These are phyloP conservation scores for Mallotus repandus DNA, from an alignment of 441 rosid genomes.

Conservation along the genomic window DNA sequence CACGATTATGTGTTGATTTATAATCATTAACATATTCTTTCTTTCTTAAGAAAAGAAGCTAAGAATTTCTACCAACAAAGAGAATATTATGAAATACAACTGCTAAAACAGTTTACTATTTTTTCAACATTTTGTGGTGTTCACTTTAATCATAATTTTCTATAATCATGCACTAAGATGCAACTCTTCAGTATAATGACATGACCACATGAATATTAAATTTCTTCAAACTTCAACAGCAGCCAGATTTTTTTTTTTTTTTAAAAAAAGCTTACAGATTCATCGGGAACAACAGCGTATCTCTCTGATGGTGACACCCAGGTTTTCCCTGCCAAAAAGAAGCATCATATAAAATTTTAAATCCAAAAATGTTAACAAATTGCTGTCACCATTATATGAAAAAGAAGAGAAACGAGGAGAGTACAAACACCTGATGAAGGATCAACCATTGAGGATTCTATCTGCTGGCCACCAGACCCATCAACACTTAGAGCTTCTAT, in stretches of 20 bases:
- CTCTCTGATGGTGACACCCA: slow-evolving; percentile 89
- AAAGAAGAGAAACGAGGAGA: background rate
- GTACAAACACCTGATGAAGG: slow-evolving; percentile 60
- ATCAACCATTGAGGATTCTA: slow-evolving; percentile 63
- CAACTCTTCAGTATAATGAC: background rate
- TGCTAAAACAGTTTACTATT: too few relatives aligned
- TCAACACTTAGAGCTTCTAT: slow-evolving; percentile 74
- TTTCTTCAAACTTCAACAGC: background rate
- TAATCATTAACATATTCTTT: too few relatives aligned
- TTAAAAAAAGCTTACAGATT: slow-evolving; percentile 52
- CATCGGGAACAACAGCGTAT: slow-evolving; percentile 92
- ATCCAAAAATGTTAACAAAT: background rate
- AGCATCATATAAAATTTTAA: slow-evolving; percentile 7
- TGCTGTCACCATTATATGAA: background rate
- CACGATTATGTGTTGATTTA: too few relatives aligned
- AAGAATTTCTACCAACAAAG: too few relatives aligned
- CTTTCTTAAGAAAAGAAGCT: too few relatives aligned
- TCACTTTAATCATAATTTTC: background rate
- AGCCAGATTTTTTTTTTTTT: background rate
- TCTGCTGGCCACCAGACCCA: slow-evolving; percentile 77
- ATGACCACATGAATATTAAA: background rate
- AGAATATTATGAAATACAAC: too few relatives aligned
- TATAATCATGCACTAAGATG: background rate
- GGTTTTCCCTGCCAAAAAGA: slow-evolving; percentile 56
- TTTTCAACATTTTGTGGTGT: background rate